Evolutionary conservation across 164 flowering plant species (phyloP).

Genomic region (Vitis rupestris): DNA sequence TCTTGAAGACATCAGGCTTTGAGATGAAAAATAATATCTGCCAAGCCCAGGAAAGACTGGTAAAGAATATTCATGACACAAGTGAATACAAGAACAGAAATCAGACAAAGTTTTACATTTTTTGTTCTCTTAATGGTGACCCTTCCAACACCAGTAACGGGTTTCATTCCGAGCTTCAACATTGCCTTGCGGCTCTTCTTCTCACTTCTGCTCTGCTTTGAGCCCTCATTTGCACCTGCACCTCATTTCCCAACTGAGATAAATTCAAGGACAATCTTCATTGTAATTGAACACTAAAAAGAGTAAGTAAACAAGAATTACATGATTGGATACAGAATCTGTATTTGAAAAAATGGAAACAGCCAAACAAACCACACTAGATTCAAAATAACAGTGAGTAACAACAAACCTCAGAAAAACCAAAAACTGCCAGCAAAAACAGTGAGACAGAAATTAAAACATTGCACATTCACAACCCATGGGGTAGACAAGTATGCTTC

Average conservation of each 20-base stretch:
- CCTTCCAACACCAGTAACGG: slow-evolving; percentile 77
- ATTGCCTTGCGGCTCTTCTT: slow-evolving; percentile 89
- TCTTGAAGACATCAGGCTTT: slow-evolving; percentile 92
- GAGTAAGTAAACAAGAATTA: too few species aligned
- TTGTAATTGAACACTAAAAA: neutral
- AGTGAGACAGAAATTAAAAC: too few species aligned
- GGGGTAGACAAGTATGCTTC: too few species aligned
- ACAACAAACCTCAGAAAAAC: too few species aligned
- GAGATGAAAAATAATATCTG: slow-evolving; percentile 86
- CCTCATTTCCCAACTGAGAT: slow-evolving; percentile 18
- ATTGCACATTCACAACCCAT: too few species aligned
- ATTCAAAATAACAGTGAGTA: too few species aligned
- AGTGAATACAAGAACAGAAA: neutral
- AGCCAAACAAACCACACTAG: too few species aligned
- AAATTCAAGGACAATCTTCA: neutral
- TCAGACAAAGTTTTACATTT: slow-evolving; percentile 42
- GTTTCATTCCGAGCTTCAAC: slow-evolving; percentile 91
- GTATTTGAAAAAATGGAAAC: too few species aligned
- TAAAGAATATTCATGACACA: neutral
- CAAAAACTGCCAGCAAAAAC: too few species aligned
- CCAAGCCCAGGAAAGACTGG: neutral
- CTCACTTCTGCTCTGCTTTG: slow-evolving; percentile 94
- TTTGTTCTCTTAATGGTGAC: slow-evolving; percentile 84
- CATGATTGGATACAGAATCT: too few species aligned
- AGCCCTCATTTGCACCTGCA: slow-evolving; percentile 54